Percentiles rank a stretch among this genome's conserved stretches.
These are phyloP conservation scores for Colletotrichum viniferum DNA, from an alignment of 2,329 filamentous ascomycete species.

Conservation along the genomic window DNA sequence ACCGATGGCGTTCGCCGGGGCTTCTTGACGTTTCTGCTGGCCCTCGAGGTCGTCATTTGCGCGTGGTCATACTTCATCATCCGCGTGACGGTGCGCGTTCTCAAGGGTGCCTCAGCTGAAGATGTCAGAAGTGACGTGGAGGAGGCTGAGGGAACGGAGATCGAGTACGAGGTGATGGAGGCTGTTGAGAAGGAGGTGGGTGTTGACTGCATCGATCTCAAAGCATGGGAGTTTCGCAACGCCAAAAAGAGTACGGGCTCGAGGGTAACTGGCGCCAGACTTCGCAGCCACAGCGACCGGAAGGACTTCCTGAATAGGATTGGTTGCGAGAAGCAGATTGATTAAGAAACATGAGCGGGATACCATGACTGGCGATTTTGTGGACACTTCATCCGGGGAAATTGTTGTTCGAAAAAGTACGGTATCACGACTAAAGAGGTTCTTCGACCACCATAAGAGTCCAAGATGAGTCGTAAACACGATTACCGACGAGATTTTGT, in stretches of 20 bases:
- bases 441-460: no score
- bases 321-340: background rate
- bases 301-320: background rate
- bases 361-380: no score
- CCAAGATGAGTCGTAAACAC: no score
- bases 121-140: background rate
- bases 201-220: background rate
- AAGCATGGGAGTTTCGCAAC: background rate
- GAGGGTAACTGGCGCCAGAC: rapidly evolving
- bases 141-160: background rate
- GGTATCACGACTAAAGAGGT: no score
- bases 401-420: no score
- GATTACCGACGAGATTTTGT: no score
- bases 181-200: background rate
- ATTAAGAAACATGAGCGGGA: background rate
- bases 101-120: background rate
- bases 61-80: background rate
- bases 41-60: background rate
- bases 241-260: background rate
- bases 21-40: background rate
- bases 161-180: background rate
- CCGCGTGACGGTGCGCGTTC: background rate
- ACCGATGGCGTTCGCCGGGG: rapidly evolving
- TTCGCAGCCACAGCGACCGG: background rate
- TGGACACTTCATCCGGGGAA: no score